These are phyloP conservation scores for Myriangium duriaei DNA, from an alignment of 2,329 filamentous ascomycete species.

Conservation along the genomic window DNA sequence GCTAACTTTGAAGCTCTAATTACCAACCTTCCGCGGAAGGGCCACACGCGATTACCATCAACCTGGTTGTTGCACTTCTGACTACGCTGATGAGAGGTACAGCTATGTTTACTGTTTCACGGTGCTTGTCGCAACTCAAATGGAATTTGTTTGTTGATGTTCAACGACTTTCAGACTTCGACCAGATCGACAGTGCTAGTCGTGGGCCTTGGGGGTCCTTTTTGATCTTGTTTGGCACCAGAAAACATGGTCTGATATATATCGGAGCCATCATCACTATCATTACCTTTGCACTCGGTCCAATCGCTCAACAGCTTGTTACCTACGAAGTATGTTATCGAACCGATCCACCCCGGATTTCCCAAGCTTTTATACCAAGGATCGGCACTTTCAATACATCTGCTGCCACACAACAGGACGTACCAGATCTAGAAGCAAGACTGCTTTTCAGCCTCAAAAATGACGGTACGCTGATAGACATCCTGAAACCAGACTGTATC, in stretches of 20 bases:
- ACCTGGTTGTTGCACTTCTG: constrained; percentile 8
- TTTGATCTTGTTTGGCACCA: constrained; percentile 15
- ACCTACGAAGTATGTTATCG: constrained; percentile 3
- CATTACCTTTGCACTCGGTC: constrained; percentile 11
- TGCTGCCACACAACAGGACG: too few relatives aligned
- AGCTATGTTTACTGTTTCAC: constrained; percentile 5
- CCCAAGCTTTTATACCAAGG: too few relatives aligned
- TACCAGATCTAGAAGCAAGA: too few relatives aligned
- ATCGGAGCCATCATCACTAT: constrained; percentile 21
- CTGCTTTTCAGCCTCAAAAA: too few relatives aligned
- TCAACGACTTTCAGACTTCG: constrained; percentile 18
- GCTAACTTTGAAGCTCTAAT: too few relatives aligned
- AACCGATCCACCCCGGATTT: too few relatives aligned
- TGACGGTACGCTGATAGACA: too few relatives aligned
- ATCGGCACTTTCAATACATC: too few relatives aligned
- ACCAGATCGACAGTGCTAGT: constrained; percentile 23
- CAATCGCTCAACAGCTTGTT: constrained; percentile 9
- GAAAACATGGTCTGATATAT: constrained; percentile 1
- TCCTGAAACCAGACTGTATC: background rate
- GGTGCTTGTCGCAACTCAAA: constrained; percentile 11
- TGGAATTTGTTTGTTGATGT: constrained; percentile 11
- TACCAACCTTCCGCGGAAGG: constrained; percentile 10
- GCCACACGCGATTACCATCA: constrained; percentile 11
- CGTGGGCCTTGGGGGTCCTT: constrained; percentile 21
- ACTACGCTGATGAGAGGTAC: constrained; percentile 9